Base-by-base conservation (phyloP, 306 rosid species). In the Astragalus glycyphyllos region DNA sequence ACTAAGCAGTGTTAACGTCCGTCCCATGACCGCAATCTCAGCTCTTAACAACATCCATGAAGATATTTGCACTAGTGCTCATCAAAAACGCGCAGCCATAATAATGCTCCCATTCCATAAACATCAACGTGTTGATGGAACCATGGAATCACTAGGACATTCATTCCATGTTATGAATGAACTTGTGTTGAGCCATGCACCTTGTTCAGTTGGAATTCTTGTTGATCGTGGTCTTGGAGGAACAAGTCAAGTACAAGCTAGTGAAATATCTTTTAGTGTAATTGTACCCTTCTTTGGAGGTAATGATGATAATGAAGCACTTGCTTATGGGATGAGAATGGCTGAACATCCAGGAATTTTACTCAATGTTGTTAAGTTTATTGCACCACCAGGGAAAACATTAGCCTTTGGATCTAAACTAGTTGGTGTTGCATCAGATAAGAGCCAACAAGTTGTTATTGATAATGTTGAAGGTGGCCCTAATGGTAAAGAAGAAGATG, bases 161-260 rank as follows among this genome's bases (percentile, higher is more conserved):
- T 41, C 88, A 0, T 73, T 87, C 70, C 86, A 56, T 1, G 20
- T 1, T 1, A 66, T 82, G 8, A 89, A 87, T 14, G 74, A 89
- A 49, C 83, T 80, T 4, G 92, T 89, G 41, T 72, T 89, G 4
- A 54, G 64, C 14, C 89, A 87, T 7, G 87, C 90, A 1, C 92
- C 92, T 14, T 89, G 96, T 57, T 85, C 90, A 0, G 96, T 89
- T 0, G 92, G 90, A 60, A 85, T 89, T 45, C 41, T 89, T 9
- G 79, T 89, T 8, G 96, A 89, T 48, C 78, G 96, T 0, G 90
- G 92, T 4, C 79, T 89, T 1, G 92, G 90, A 15, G 96, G 96
- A 1, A 80, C 90, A 4, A 73, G 87, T 4, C 96, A 89, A 59
- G 92, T 89, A 16, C 86, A 84, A 2, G 86, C 96, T 0, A 81